Base-by-base conservation (phyloP, 208 protist genomes). In the Leishmania aethiopica region DNA sequence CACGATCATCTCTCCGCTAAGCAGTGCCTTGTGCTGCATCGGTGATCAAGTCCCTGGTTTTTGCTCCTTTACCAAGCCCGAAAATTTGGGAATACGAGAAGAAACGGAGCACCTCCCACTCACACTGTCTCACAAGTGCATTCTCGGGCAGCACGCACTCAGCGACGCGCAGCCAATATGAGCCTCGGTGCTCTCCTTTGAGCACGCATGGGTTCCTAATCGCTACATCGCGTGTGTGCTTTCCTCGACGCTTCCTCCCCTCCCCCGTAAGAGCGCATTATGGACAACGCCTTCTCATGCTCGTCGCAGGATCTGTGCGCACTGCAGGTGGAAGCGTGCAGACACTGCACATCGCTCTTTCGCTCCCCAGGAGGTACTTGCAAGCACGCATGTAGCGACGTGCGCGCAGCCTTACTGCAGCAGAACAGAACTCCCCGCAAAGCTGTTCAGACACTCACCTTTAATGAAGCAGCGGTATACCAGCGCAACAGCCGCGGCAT, bases 371-470 rank as follows among this genome's bases (percentile, higher is more conserved):
- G 13, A 53, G 70, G 45, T 35, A 53, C 13, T 13, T 35, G 22
- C 25, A 51, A 22, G 40, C 70, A 13, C 25, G 37, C 8, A 35
- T 55, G 70, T 37, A 51, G 70, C 22, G 45, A 55, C 70, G 37
- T 10, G 1, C 13, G 25, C 45, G 25, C 25, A 35, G 37, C 42
- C 19, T 8, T 37, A 32, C 22, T 74, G 40, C 51, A 45, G 28
- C 2, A 32, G 7, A 37, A 17, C 7, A 53, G 28, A 15, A 37
- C 70, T 3, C 70, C 70, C 45, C 28, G 70, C 25, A n/a, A 62
- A 77, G 51, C 51, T 10, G 51, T 62, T 37, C 73, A 77, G 51
- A 77, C 73, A 47, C 51, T 77, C 51, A 62, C 51, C 19, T 77
- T 47, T 17, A 19, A 62, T 62, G 73, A 25, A n/a, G 32, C 53